phyloP scores from a whole-genome alignment of 2,329 filamentous ascomycete genomes.

The Bimuria novae-zelandiae region DNA sequence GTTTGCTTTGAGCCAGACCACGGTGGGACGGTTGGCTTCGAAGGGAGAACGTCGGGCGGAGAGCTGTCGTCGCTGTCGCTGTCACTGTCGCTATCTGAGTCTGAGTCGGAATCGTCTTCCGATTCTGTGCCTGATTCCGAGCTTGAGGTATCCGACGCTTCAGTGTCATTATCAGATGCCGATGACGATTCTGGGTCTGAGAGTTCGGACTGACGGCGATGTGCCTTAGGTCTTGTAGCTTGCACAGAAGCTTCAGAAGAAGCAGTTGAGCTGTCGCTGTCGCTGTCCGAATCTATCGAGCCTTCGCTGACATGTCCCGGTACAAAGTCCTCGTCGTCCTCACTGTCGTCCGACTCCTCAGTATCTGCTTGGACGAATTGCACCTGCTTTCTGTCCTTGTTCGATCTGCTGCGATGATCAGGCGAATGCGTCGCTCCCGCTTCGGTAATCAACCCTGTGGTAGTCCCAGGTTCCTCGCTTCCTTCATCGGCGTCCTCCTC shows the following conservation, averaged over 20 bases:
- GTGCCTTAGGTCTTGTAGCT: not conserved
- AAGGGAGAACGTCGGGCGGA: conserved; percentile 30
- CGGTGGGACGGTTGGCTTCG: conserved; percentile 44
- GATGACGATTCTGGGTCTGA: conserved; percentile 22
- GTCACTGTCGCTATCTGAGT: conserved; percentile 8
- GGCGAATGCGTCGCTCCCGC: conserved; percentile 7
- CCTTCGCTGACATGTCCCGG: conserved; percentile 23
- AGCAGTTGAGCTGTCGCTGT: conserved; percentile 21
- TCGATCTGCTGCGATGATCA: not conserved
- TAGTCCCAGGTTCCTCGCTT: conserved; percentile 17
- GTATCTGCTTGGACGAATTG: conserved; percentile 25
- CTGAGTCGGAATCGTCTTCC: conserved; percentile 10
- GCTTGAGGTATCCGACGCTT: too few relatives aligned
- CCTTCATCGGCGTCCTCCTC: conserved; percentile 37
- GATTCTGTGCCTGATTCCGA: conserved; percentile 37
- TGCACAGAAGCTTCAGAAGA: conserved; percentile 8
- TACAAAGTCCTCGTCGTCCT: conserved; percentile 37
- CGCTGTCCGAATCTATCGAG: conserved; percentile 15
- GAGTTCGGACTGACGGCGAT: too few relatives aligned
- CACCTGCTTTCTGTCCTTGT: conserved; percentile 23
- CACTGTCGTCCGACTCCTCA: conserved; percentile 25
- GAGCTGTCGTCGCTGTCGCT: conserved; percentile 39
- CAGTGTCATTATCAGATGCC: not conserved
- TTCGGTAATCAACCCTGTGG: conserved; percentile 18
- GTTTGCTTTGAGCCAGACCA: conserved; percentile 58